phyloP scores from a whole-genome alignment of 495 filamentous ascomycete species.

The Aspergillus nidulans region DNA sequence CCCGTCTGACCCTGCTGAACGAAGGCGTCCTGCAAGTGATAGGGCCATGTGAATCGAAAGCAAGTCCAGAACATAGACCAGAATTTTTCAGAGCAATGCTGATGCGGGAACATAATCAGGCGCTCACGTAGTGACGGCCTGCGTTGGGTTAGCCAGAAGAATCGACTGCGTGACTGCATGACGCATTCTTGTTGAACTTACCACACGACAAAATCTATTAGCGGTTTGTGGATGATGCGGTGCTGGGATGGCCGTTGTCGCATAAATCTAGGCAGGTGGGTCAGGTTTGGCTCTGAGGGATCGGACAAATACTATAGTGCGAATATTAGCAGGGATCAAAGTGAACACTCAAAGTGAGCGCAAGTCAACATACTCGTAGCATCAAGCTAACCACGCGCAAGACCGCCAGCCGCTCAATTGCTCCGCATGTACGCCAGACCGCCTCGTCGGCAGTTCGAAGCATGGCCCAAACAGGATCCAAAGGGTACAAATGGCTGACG shows the following conservation, averaged over 20 bases:
- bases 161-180: background rate
- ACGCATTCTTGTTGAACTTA: background rate
- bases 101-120: slow-evolving; percentile 10
- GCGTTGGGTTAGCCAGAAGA: background rate
- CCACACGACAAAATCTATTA: slow-evolving; percentile 17
- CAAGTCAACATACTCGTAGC: slow-evolving; percentile 14
- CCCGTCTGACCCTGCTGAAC: slow-evolving; percentile 7
- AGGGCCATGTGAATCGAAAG: slow-evolving; percentile 13
- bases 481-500: slow-evolving; percentile 2
- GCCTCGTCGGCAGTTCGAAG: slow-evolving; percentile 11
- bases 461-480: slow-evolving; percentile 15
- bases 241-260: slow-evolving; percentile 12
- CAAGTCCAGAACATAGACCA: slow-evolving; percentile 14
- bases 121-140: slow-evolving; percentile 14
- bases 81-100: slow-evolving; percentile 16
- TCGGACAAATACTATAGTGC: slow-evolving; percentile 4
- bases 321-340: background rate
- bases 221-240: slow-evolving; percentile 14
- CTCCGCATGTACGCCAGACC: slow-evolving; percentile 10
- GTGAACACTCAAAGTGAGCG: background rate
- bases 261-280: slow-evolving; percentile 12
- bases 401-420: slow-evolving; percentile 5
- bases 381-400: slow-evolving; percentile 14
- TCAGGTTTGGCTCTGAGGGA: slow-evolving; percentile 6
- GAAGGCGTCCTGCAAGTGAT: slow-evolving; percentile 4